These are phyloP conservation scores for Polysphondylium violaceum DNA, from an alignment of 78 protist species.

Conservation along the genomic window DNA sequence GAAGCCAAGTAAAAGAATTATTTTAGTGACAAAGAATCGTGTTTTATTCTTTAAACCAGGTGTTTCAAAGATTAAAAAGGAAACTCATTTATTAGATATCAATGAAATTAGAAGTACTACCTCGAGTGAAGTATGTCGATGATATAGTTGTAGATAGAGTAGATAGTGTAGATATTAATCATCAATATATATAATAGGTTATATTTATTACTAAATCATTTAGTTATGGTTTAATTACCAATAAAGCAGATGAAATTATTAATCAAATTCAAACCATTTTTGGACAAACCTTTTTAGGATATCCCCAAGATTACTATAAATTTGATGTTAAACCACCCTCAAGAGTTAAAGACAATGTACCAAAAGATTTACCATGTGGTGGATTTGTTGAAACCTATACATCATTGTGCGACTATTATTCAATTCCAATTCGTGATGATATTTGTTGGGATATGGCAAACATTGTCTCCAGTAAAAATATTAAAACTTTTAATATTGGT, in stretches of 20 bases:
- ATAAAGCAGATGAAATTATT: conserved; percentile 66
- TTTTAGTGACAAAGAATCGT: conserved; percentile 67
- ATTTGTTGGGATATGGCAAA: conserved; percentile 83
- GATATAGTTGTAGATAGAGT: neutral
- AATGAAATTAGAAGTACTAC: conserved; percentile 52
- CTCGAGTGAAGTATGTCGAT: conserved; percentile 8
- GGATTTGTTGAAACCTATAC: conserved; percentile 77
- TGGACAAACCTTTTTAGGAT: conserved; percentile 35
- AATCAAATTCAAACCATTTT: conserved; percentile 13
- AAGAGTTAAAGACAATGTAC: conserved; percentile 10
- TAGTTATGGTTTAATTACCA: conserved; percentile 41
- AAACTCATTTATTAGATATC: conserved; percentile 35
- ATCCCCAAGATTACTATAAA: conserved; percentile 56
- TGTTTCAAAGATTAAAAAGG: conserved; percentile 55
- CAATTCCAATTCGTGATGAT: conserved; percentile 59
- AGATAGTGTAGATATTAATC: neutral
- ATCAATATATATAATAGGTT: neutral
- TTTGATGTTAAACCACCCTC: conserved; percentile 62
- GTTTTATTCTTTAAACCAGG: conserved; percentile 67
- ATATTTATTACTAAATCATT: conserved; percentile 41
- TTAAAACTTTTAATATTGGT: conserved; percentile 70
- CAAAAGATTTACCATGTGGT: conserved; percentile 82
- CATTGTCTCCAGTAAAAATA: conserved; percentile 30
- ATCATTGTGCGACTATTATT: conserved; percentile 42
- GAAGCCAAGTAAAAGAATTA: conserved; percentile 79